These are phyloP conservation scores for Ophiobolus disseminans DNA, from an alignment of 2,329 filamentous ascomycete species.

Conservation along the genomic window DNA sequence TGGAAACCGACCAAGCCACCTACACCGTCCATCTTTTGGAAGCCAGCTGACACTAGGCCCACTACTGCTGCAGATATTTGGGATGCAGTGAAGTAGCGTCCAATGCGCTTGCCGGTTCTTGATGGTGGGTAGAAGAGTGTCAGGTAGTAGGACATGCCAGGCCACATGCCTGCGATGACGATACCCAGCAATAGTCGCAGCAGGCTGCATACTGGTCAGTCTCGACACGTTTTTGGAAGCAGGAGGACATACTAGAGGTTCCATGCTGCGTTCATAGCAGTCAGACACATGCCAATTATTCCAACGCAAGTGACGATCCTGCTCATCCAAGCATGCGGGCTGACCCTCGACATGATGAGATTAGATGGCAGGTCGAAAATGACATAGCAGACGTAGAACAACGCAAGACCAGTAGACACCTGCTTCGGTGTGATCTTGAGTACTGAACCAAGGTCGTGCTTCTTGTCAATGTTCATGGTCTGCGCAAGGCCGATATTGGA, in stretches of 20 bases:
- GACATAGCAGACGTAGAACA: conserved; percentile 94
- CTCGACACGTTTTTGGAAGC: neutral
- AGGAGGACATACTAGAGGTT: conserved; percentile 73
- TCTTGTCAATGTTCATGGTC: conserved; percentile 79
- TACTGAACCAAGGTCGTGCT: conserved; percentile 77
- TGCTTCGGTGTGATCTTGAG: conserved; percentile 75
- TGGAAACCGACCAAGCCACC: conserved; percentile 80
- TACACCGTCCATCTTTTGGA: conserved; percentile 86
- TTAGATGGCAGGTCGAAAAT: conserved; percentile 90
- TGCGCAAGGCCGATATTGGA: conserved; percentile 94
- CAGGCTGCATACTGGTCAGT: conserved; percentile 53
- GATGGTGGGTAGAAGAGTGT: conserved; percentile 91
- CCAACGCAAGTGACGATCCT: conserved; percentile 89
- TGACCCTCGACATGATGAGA: conserved; percentile 83
- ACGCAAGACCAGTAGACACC: conserved; percentile 80
- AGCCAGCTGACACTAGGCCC: conserved; percentile 86
- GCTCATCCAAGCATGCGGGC: conserved; percentile 89
- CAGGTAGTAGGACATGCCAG: conserved; percentile 91
- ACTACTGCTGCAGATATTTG: conserved; percentile 90
- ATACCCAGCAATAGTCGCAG: conserved; percentile 83
- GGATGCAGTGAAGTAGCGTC: conserved; percentile 86
- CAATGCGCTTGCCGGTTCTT: conserved; percentile 84
- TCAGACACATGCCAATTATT: conserved; percentile 81
- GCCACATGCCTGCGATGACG: conserved; percentile 94
- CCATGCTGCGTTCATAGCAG: conserved; percentile 81